These are phyloP conservation scores for Agrocybe praecox DNA, from an alignment of 768 basidiomycete species.

Conservation along the genomic window DNA sequence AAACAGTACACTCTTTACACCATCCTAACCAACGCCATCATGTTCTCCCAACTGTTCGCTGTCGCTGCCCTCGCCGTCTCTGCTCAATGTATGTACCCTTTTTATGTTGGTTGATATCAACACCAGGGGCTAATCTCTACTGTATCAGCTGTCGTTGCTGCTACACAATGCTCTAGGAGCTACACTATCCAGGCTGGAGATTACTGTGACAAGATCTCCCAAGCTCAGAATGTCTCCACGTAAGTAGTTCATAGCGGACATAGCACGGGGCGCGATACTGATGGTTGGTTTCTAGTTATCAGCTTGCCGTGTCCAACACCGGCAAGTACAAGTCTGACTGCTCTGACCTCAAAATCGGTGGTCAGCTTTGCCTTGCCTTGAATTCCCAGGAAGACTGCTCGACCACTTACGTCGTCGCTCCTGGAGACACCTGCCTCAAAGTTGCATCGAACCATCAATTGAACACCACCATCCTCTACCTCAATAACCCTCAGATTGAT, in stretches of 20 bases:
- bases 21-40: conserved; percentile 1
- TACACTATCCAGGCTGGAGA: conserved; percentile 54
- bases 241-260: conserved; percentile 21
- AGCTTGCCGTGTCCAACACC: conserved; percentile 56
- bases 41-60: conserved; percentile 23
- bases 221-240: conserved; percentile 47
- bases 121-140: background rate
- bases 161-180: conserved; percentile 45
- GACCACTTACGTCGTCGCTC: conserved; percentile 45
- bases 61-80: conserved; percentile 18
- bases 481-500: conserved; percentile 71
- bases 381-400: conserved; percentile 53
- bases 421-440: conserved; percentile 51
- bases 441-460: conserved; percentile 46
- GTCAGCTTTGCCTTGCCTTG: conserved; percentile 58
- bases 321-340: conserved; percentile 54
- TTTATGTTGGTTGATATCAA: background rate
- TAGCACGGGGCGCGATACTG: background rate
- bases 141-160: conserved; percentile 15
- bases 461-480: conserved; percentile 43
- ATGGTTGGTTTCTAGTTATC: conserved; percentile 40
- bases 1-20: conserved; percentile 17
- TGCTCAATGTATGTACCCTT: conserved; percentile 17
- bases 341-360: conserved; percentile 52
- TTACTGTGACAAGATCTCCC: conserved; percentile 59